These are phyloP conservation scores for Rosa rugosa DNA, from an alignment of 306 rosid species.

Conservation along the genomic window DNA sequence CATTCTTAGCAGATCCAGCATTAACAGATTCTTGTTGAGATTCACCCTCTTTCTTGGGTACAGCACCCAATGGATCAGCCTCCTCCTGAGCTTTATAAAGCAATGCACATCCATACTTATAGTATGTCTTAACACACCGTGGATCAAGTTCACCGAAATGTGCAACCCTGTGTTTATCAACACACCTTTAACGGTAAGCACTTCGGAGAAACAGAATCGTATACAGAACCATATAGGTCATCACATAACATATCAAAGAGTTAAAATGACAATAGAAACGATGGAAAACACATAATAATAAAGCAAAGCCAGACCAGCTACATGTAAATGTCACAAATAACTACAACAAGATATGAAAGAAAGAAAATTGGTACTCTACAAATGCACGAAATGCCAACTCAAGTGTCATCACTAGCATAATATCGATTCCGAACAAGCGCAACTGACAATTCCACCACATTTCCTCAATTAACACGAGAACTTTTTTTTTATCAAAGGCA, in stretches of 20 bases:
- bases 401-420: background rate
- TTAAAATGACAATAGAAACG: background rate
- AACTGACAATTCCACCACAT: background rate
- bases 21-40: slow-evolving; percentile 58
- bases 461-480: background rate
- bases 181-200: slow-evolving; percentile 16
- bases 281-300: background rate
- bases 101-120: slow-evolving; percentile 83
- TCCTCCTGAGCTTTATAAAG: slow-evolving; percentile 94
- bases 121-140: slow-evolving; percentile 78
- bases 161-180: slow-evolving; percentile 51
- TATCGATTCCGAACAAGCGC: background rate
- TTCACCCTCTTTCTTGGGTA: slow-evolving; percentile 74
- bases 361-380: background rate
- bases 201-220: background rate
- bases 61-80: slow-evolving; percentile 81
- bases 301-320: background rate
- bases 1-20: slow-evolving; percentile 57
- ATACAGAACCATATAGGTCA: background rate
- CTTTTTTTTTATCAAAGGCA: no score
- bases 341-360: background rate
- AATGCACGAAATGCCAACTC: background rate
- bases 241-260: background rate
- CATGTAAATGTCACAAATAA: background rate
- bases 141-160: slow-evolving; percentile 88